Evolutionary conservation across 345 rosid species (phyloP).

Genomic region (Ceriops tagal): DNA sequence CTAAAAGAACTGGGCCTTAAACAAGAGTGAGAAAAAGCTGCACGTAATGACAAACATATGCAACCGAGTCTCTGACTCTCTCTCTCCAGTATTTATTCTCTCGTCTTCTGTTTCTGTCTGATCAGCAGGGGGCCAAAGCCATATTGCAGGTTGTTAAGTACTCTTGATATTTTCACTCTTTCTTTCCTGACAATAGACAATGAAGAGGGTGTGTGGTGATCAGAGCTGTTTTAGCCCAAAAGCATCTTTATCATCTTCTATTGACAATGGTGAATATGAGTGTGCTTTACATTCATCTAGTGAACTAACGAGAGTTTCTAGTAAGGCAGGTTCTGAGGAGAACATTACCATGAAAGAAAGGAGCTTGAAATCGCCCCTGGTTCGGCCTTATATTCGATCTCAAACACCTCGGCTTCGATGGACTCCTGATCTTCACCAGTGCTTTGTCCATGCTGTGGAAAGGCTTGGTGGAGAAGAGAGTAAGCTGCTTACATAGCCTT

Average conservation of each 20-base stretch:
- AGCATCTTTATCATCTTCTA: slow-evolving; percentile 16
- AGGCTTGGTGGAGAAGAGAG: slow-evolving; percentile 66
- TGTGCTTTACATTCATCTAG: slow-evolving; percentile 1
- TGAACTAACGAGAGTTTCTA: slow-evolving; percentile 1
- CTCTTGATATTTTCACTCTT: background rate
- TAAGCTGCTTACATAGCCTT: slow-evolving; percentile 20
- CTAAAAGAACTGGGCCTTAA: slow-evolving; percentile 17
- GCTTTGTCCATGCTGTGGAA: slow-evolving; percentile 63
- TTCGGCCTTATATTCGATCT: slow-evolving; percentile 52
- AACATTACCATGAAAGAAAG: background rate
- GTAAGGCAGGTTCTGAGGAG: background rate
- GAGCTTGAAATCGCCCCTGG: slow-evolving; percentile 24
- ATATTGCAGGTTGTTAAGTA: background rate
- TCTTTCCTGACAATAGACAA: slow-evolving; percentile 1
- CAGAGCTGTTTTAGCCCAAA: slow-evolving; percentile 1
- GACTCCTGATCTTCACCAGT: slow-evolving; percentile 58
- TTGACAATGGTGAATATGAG: background rate
- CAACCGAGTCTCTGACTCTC: slow-evolving; percentile 30
- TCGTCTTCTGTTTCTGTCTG: background rate
- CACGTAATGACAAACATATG: slow-evolving; percentile 33
- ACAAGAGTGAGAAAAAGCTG: slow-evolving; percentile 35
- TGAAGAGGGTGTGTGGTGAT: slow-evolving; percentile 7
- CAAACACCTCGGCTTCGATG: slow-evolving; percentile 61
- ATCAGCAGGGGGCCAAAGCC: slow-evolving; percentile 1
- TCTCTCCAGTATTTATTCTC: slow-evolving; percentile 38